Evolutionary conservation across 768 basidiomycete species (phyloP).

Genomic region (Psilocybe cyanescens): DNA sequence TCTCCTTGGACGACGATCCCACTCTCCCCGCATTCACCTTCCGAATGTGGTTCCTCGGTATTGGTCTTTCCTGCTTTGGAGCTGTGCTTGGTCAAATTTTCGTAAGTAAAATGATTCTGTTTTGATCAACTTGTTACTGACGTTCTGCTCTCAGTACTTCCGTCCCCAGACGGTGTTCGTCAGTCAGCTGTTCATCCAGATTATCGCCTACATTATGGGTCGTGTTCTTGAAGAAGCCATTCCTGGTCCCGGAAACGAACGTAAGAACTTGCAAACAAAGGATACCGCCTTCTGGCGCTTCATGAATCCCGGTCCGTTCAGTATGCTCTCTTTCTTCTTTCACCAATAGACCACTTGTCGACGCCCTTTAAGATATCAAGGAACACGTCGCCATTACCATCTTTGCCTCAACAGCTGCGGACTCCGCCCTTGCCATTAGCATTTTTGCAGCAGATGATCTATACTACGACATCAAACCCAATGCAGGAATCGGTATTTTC

Average conservation of each 20-base stretch:
- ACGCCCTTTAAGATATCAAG: slow-evolving; percentile 40
- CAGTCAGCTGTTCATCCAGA: slow-evolving; percentile 52
- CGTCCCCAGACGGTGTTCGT: slow-evolving; percentile 54
- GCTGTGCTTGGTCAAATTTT: slow-evolving; percentile 54
- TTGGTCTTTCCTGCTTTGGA: slow-evolving; percentile 61
- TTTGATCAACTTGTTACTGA: not conserved
- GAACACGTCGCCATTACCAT: slow-evolving; percentile 69
- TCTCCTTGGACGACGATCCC: slow-evolving; percentile 60
- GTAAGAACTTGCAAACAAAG: slow-evolving; percentile 29
- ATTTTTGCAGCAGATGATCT: slow-evolving; percentile 60
- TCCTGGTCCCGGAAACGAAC: slow-evolving; percentile 35
- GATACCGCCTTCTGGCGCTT: slow-evolving; percentile 51
- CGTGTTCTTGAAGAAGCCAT: slow-evolving; percentile 42
- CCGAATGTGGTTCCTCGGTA: slow-evolving; percentile 56
- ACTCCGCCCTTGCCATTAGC: slow-evolving; percentile 59
- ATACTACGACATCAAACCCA: slow-evolving; percentile 47
- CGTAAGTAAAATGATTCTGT: slow-evolving; percentile 22
- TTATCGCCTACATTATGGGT: slow-evolving; percentile 58
- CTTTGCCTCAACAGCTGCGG: slow-evolving; percentile 63
- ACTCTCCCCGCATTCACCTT: slow-evolving; percentile 54
- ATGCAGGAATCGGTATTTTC: slow-evolving; percentile 46
- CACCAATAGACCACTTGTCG: not conserved
- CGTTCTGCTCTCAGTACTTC: slow-evolving; percentile 43
- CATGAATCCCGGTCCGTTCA: slow-evolving; percentile 67
- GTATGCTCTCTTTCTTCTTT: slow-evolving; percentile 30